Base-by-base conservation (phyloP, 2,329 filamentous ascomycete species). In the Coleophoma eucalyptorum region DNA sequence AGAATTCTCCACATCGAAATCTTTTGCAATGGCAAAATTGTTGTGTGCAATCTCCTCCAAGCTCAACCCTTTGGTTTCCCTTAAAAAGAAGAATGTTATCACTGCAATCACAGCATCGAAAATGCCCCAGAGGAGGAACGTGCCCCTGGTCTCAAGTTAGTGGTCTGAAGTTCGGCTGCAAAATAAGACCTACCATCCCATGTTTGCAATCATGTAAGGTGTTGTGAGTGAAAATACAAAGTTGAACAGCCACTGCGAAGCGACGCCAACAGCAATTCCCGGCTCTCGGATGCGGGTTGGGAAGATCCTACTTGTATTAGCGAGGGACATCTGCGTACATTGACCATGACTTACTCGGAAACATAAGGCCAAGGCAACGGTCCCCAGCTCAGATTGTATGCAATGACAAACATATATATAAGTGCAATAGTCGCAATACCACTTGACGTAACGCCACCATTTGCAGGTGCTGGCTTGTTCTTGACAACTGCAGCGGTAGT, bases 11-110 rank as follows among this genome's bases (percentile, higher is more conserved):
- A 19, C 40, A 15, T 21, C 40, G 21, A 20, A 42, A 19, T 21
- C 40, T 21, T 42, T 42, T 12, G 16, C 40, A 19, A 48, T 18
- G 16, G n/a, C 33, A 31, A 48, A 54, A 50, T 51, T 50, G 48
- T 50, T 48, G 40, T 55, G 52, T n/a, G 40, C 64, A 49, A 70
- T 70, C 60, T 84, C 77, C 66, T 88, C 84, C 42, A 87, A 74
- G 1, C 78, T 80, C n/a, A 87, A 72, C 35, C 83, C 83, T 68
- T 86, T 86, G 48, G 84, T 87, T 69, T 87, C 84, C 56, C 83
- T 82, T 55, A 87, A 71, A 61, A 80, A 76, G 54, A 77, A 76
- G 58, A 67, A 79, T 26, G 77, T 69, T 56, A 77, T 18, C 2
- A 63, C 34, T 0, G 66, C 67, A 35, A 77, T 75, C 37, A 72